Percentiles rank a stretch among this genome's conserved stretches.
These are phyloP conservation scores for Crithidia fasciculata DNA, from an alignment of 208 protist genomes.

Conservation along the genomic window DNA sequence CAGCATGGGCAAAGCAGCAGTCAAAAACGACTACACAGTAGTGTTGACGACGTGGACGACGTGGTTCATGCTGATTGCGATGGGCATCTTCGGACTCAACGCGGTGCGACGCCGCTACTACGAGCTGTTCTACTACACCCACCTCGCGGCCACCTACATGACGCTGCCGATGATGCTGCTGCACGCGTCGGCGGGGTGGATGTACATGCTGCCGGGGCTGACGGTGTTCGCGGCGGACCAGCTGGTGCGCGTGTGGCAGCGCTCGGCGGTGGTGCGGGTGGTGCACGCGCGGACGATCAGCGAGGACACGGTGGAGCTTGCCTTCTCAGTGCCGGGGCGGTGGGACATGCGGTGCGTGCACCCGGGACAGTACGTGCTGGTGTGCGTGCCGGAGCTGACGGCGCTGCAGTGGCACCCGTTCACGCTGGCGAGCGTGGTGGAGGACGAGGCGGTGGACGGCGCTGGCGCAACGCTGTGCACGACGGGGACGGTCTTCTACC, in stretches of 20 bases:
- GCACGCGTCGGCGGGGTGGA: conserved; percentile 62
- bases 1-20: conserved; percentile 11
- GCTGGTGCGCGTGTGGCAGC: conserved; percentile 49
- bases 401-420: conserved; percentile 77
- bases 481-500: conserved; percentile 25
- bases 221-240: conserved; percentile 61
- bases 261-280: conserved; percentile 29
- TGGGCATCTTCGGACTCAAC: conserved; percentile 53
- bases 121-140: conserved; percentile 77
- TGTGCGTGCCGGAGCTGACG: conserved; percentile 63
- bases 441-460: conserved; percentile 11
- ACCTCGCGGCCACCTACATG: conserved; percentile 54
- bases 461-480: neutral
- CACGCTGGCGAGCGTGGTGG: conserved; percentile 41
- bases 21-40: conserved; percentile 50
- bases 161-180: conserved; percentile 54
- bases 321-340: conserved; percentile 22
- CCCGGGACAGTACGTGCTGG: conserved; percentile 53
- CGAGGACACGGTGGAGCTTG: conserved; percentile 29
- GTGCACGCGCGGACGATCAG: conserved; percentile 26
- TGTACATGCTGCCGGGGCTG: conserved; percentile 64
- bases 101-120: conserved; percentile 55
- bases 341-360: conserved; percentile 16
- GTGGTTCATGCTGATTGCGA: conserved; percentile 47
- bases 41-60: conserved; percentile 43